phyloP scores from a whole-genome alignment of 2,329 filamentous ascomycete species.

The Fusarium napiforme region DNA sequence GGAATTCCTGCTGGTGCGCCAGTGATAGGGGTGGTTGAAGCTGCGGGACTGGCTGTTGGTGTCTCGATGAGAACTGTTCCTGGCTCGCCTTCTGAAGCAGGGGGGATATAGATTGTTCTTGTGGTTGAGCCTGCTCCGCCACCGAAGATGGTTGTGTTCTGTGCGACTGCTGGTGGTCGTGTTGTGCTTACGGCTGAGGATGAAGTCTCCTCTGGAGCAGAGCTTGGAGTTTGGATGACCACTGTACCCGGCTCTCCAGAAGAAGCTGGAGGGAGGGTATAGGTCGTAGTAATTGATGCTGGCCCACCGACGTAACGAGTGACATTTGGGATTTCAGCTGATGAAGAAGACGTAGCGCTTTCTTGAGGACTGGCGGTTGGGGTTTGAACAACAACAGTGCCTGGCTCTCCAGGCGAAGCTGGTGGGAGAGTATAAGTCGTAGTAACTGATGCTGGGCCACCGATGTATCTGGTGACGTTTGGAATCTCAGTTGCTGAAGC shows the following conservation, averaged over 20 bases:
- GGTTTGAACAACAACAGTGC: neutral
- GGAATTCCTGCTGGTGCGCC: neutral
- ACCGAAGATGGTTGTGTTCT: constrained; percentile 2
- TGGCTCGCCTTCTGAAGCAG: neutral
- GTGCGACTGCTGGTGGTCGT: neutral
- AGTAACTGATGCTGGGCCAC: neutral
- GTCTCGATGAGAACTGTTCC: constrained; percentile 26
- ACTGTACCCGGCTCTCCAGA: neutral
- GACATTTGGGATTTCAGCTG: neutral
- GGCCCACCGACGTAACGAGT: neutral
- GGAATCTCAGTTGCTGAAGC: neutral
- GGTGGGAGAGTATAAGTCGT: neutral
- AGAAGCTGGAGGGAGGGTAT: neutral
- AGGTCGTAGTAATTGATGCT: neutral
- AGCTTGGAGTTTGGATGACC: neutral
- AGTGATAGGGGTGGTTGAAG: neutral
- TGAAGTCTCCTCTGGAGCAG: neutral
- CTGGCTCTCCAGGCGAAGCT: neutral
- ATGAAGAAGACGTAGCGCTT: neutral
- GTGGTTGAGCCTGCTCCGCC: neutral
- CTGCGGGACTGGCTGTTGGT: neutral
- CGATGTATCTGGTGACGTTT: neutral
- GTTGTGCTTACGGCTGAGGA: neutral
- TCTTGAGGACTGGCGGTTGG: neutral
- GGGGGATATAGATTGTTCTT: constrained; percentile 4